Evolutionary conservation across 129 eudicot species (phyloP).

Genomic region (Gnaphalium uliginosum): DNA sequence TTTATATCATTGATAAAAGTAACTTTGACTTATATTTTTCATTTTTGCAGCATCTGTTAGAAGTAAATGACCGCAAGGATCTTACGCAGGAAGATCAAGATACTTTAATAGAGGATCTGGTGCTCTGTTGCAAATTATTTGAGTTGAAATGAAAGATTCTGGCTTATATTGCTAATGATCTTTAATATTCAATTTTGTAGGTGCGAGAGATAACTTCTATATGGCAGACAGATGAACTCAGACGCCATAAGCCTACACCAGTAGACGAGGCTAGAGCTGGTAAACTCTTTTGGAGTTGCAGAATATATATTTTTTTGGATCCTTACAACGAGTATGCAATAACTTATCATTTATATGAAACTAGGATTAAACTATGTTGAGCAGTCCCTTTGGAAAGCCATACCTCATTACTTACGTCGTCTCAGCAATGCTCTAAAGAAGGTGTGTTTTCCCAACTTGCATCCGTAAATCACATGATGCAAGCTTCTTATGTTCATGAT

Average conservation of each 20-base stretch:
- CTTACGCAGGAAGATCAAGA: slow-evolving; percentile 89
- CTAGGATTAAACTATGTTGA: slow-evolving; percentile 86
- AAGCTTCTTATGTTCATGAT: slow-evolving; percentile 9
- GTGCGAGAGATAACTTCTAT: slow-evolving; percentile 94
- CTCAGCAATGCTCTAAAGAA: slow-evolving; percentile 95
- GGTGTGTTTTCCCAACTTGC: slow-evolving; percentile 39
- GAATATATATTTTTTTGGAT: not conserved
- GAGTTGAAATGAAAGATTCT: not conserved
- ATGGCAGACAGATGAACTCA: slow-evolving; percentile 99
- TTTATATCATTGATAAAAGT: not conserved
- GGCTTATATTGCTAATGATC: slow-evolving; percentile 8
- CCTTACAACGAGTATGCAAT: slow-evolving; percentile 1
- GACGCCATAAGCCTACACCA: slow-evolving; percentile 98
- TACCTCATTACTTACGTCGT: slow-evolving; percentile 95
- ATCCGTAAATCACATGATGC: not conserved
- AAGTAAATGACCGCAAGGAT: slow-evolving; percentile 80
- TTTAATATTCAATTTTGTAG: slow-evolving; percentile 41
- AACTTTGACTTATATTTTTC: not conserved
- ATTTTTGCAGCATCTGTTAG: slow-evolving; percentile 79
- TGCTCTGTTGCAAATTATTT: slow-evolving; percentile 27
- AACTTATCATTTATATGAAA: slow-evolving; percentile 25
- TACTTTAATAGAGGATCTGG: slow-evolving; percentile 96
- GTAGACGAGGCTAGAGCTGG: slow-evolving; percentile 99
- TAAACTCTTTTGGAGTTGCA: slow-evolving; percentile 26
- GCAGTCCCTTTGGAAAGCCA: slow-evolving; percentile 97